phyloP scores from a whole-genome alignment of 176 grass and related monocot species.

The Aegilops umbellulata region DNA sequence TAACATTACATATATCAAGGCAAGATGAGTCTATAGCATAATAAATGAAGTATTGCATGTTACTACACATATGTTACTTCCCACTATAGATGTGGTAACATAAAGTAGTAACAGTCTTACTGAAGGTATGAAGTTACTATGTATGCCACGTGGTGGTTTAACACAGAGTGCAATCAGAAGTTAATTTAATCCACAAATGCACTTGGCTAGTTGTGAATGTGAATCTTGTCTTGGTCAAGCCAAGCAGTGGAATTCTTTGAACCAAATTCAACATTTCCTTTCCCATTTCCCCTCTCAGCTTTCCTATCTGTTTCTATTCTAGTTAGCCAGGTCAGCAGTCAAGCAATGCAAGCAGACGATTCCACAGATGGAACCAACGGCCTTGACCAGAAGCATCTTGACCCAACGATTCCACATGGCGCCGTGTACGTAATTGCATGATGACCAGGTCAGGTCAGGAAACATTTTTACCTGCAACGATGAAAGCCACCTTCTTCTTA shows the following conservation, averaged over 20 bases:
- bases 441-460: neutral
- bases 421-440: neutral
- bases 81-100: no score
- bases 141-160: neutral
- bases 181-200: neutral
- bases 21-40: no score
- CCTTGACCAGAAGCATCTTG: neutral
- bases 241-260: neutral
- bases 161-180: neutral
- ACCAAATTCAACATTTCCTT: neutral
- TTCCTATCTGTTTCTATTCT: neutral
- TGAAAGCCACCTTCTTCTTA: neutral
- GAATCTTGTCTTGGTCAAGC: neutral
- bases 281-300: neutral
- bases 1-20: no score
- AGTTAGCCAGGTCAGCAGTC: conserved; percentile 12
- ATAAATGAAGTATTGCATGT: no score
- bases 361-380: neutral
- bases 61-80: no score
- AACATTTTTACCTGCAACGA: conserved; percentile 56
- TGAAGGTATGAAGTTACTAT: neutral
- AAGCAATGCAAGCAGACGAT: neutral
- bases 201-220: neutral
- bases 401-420: neutral
- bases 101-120: no score